Evolutionary conservation across 2,329 filamentous ascomycete genomes (phyloP), one percentile per base, ranked within the genome.

Genomic region (Paecilomyces variotii): DNA sequence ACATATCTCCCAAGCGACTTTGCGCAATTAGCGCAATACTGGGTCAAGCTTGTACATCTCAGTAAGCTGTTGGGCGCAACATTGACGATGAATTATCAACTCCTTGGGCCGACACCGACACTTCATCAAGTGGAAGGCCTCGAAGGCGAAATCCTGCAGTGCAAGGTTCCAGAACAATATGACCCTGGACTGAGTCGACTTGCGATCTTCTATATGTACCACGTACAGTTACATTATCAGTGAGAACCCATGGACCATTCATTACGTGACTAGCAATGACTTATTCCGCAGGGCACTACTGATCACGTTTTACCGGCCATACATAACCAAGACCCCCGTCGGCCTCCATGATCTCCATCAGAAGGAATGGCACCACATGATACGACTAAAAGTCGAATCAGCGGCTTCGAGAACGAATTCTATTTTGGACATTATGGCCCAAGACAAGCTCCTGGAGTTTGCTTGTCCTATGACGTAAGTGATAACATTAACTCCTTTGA

Each of bases 171-270:
- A 3, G 62, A 62, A 11, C 56, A 62, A 4, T 57, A 60, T 12
- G 60, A 63, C 9, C 26, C 53, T 1, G 60, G 52, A 2, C 56
- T 58, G 19, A 65, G 56, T 28, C 57, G 54, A 19, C 19, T 58
- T 4, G 60, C 62, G 2, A 59, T 59, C 2, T 69, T 69, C 39
- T 63, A 64, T 55, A 50, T 64, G 2, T 61, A 69, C 35, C 68
- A 71, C 34, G 57, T 71, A 14, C 65, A 69, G 28, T 59, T 71
- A 28, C 68, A 70, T 59, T 70, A 69, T 51, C 65, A 69, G 68
- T 70, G 10, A 58, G 62, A 61, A 34, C 24, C 6, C 10, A 1
- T 27, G 25, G 3, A 14, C 51, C 10, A 1, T 30, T n/a, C 11
- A 28, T 12, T 30, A 24, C 54, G 39, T 19, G 39, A 45, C 39